Evolutionary conservation across 495 filamentous ascomycete species (phyloP).

Genomic region (Xylaria sp.): DNA sequence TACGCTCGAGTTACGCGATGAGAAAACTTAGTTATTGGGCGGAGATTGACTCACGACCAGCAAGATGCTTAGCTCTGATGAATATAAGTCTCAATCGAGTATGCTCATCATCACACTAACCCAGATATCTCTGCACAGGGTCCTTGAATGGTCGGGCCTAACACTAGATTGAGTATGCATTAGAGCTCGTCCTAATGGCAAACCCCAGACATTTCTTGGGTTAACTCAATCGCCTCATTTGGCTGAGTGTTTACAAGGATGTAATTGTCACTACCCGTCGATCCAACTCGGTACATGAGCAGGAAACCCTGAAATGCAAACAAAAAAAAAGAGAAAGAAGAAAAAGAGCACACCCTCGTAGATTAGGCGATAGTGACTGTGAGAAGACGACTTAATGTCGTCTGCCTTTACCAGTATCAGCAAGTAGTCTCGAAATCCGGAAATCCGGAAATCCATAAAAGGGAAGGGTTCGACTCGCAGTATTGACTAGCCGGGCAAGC

Average conservation of each 20-base stretch:
- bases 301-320: too few species aligned
- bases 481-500: background rate
- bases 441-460: background rate
- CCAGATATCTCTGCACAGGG: background rate
- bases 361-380: constrained; percentile 5
- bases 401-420: background rate
- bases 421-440: background rate
- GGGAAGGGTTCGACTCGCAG: background rate
- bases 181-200: background rate
- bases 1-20: constrained; percentile 8
- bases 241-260: background rate
- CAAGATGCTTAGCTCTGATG: background rate
- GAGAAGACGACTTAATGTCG: background rate
- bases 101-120: background rate
- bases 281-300: background rate
- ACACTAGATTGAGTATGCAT: background rate
- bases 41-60: background rate
- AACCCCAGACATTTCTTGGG: background rate
- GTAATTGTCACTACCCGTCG: background rate
- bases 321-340: background rate
- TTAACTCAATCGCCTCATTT: background rate
- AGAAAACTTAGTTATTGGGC: background rate
- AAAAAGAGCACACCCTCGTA: too few species aligned
- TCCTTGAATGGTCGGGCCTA: background rate
- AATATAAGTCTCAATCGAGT: background rate